phyloP scores from a whole-genome alignment of 108 stramenopile species.

The Nitzschia palea region DNA sequence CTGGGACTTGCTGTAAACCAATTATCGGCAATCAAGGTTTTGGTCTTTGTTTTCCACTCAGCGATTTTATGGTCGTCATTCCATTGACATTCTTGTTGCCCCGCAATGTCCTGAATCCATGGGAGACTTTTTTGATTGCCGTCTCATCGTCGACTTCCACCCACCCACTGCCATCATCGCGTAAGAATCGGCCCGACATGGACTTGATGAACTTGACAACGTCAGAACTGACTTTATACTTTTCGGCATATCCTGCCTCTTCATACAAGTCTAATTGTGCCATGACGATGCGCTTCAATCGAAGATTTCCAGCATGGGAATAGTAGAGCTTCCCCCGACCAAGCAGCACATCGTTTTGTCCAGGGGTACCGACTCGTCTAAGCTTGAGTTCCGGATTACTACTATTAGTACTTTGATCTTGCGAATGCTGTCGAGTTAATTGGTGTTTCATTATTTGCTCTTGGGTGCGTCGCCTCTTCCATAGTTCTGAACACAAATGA shows the following conservation, averaged over 20 bases:
- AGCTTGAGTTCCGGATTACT: no score
- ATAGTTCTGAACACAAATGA: background rate
- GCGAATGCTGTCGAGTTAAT: background rate
- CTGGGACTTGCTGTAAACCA: no score
- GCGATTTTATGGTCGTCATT: no score
- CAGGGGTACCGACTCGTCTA: background rate
- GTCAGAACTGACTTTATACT: background rate
- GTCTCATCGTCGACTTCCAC: constrained; percentile 4
- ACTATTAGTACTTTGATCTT: background rate
- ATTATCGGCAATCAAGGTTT: no score
- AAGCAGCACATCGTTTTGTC: constrained; percentile 19
- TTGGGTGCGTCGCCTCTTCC: constrained; percentile 5
- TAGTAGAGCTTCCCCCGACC: constrained; percentile 19
- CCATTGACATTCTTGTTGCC: background rate
- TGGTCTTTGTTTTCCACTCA: no score
- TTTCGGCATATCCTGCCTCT: background rate
- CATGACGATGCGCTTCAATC: constrained; percentile 11
- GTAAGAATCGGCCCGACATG: constrained; percentile 17
- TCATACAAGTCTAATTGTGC: constrained; percentile 5
- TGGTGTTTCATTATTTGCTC: background rate
- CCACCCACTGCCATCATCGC: constrained; percentile 8
- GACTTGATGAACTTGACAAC: background rate
- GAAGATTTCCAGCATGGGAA: constrained; percentile 21
- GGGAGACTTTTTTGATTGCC: constrained; percentile 3
- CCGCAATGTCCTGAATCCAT: constrained; percentile 8